These are phyloP conservation scores for Bruguiera hainesii DNA, from an alignment of 441 rosid species.

Conservation along the genomic window DNA sequence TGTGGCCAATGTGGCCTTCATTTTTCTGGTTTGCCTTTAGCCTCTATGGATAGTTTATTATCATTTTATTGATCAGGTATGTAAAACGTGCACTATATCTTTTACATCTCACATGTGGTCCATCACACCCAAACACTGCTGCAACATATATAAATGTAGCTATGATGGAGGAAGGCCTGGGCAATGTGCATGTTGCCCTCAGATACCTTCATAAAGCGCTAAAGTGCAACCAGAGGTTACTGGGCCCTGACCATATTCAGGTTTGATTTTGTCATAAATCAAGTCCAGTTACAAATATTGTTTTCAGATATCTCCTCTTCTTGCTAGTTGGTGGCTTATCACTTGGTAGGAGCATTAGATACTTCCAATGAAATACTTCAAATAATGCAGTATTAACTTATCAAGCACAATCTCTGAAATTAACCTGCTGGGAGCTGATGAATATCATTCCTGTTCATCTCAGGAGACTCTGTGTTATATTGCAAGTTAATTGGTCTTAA, in stretches of 20 bases:
- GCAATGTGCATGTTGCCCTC: constrained; percentile 69
- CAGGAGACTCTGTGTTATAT: neutral
- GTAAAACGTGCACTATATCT: constrained; percentile 71
- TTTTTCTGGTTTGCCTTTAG: constrained; percentile 4
- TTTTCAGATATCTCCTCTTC: neutral
- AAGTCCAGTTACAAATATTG: constrained; percentile 5
- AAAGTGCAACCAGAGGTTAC: constrained; percentile 62
- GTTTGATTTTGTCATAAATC: constrained; percentile 25
- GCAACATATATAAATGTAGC: constrained; percentile 76
- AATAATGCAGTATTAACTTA: neutral
- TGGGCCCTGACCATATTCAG: constrained; percentile 75
- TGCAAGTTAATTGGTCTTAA: no score
- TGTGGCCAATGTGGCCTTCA: constrained; percentile 1
- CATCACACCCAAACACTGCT: constrained; percentile 72
- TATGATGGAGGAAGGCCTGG: constrained; percentile 83
- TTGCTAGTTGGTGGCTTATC: constrained; percentile 3
- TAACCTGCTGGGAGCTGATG: neutral
- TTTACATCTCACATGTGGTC: constrained; percentile 65
- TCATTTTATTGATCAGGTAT: constrained; percentile 42
- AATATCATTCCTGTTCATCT: neutral
- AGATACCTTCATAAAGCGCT: constrained; percentile 72
- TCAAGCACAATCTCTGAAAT: neutral
- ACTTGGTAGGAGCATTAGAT: neutral
- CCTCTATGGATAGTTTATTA: constrained; percentile 5
- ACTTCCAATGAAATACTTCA: neutral